phyloP scores from a whole-genome alignment of 441 rosid species.

The Adansonia grandidieri region DNA sequence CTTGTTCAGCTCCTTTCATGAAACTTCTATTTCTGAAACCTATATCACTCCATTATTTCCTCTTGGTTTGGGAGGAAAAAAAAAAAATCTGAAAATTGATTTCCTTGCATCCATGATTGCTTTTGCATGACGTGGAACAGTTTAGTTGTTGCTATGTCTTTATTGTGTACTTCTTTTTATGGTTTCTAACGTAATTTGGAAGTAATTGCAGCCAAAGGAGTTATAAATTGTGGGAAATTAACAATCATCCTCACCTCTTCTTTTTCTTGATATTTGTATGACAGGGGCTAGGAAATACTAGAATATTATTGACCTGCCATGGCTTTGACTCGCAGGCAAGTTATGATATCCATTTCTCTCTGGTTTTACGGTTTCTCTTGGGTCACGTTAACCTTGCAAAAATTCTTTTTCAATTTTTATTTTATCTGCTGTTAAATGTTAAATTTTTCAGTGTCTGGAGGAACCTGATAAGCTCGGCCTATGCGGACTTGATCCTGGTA shows the following conservation, averaged over 20 bases:
- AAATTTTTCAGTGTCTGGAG: conserved; percentile 59
- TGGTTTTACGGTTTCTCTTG: conserved; percentile 26
- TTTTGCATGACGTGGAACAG: conserved; percentile 12
- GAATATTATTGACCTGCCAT: conserved; percentile 73
- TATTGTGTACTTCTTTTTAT: neutral
- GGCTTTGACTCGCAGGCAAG: conserved; percentile 67
- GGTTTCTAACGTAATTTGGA: neutral
- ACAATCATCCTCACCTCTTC: conserved; percentile 21
- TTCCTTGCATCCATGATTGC: conserved; percentile 8
- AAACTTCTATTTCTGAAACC: conserved; percentile 1
- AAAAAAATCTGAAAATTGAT: conserved; percentile 9
- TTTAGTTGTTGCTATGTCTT: conserved; percentile 11
- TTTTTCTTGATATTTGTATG: conserved; percentile 1
- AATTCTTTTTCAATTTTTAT: conserved; percentile 12
- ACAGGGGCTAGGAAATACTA: conserved; percentile 73
- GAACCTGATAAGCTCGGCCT: conserved; percentile 73
- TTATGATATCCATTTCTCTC: conserved; percentile 19
- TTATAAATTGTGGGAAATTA: conserved; percentile 24
- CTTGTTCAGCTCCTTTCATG: conserved; percentile 6
- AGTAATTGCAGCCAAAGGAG: conserved; percentile 13
- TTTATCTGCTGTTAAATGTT: conserved; percentile 14
- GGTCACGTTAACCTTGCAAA: conserved; percentile 22
- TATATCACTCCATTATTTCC: neutral
- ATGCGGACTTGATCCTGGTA: conserved; percentile 79
- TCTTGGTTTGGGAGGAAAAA: conserved; percentile 17